Conservation (phyloP, 108 stramenopile genomes). For the Pseudonitzschia multistriata region DNA sequence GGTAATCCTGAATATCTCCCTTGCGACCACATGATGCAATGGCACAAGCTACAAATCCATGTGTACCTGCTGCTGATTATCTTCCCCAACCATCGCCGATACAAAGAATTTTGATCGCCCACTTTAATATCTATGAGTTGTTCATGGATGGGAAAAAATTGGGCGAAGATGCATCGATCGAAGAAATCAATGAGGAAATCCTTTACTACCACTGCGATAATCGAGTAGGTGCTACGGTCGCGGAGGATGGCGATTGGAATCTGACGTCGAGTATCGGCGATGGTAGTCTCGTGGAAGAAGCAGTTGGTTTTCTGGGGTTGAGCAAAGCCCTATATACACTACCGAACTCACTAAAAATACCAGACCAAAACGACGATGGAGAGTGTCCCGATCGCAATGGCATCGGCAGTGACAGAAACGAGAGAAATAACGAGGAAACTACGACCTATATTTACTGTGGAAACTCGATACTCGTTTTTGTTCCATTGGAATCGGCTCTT, state of each 20-base stretch:
- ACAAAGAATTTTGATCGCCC: conserved; percentile 38
- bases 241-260: neutral
- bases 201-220: conserved; percentile 52
- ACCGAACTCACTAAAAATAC: conserved; percentile 38
- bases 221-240: neutral
- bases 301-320: conserved; percentile 60
- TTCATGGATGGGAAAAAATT: conserved; percentile 33
- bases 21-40: conserved; percentile 2
- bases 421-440: conserved; percentile 10
- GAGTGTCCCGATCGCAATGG: neutral
- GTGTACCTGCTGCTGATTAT: neutral
- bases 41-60: conserved; percentile 1
- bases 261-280: neutral
- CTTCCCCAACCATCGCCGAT: conserved; percentile 19
- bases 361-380: neutral
- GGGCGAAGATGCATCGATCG: conserved; percentile 62
- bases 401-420: neutral
- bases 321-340: conserved; percentile 59
- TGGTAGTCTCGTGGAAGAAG: conserved; percentile 37
- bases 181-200: conserved; percentile 67
- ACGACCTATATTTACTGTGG: conserved; percentile 52
- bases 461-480: conserved; percentile 62
- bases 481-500: conserved; percentile 52
- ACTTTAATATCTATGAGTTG: conserved; percentile 28
- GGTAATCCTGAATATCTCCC: neutral